Conservation (phyloP, 257 asterid genomes). For the Buddleja alternifolia region DNA sequence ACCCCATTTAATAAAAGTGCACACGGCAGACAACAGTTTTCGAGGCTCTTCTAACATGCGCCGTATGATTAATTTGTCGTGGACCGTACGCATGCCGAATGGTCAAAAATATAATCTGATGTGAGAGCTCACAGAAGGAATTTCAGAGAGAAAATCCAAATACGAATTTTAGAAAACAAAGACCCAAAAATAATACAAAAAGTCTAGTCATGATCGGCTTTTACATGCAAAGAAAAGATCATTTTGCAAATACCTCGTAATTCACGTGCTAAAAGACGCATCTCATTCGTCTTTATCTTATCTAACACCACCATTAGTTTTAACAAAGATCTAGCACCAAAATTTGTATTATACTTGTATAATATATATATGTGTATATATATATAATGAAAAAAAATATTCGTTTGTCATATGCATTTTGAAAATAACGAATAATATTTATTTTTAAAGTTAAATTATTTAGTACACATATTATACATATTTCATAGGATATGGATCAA, state of each 20-base stretch:
- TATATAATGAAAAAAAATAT: too few species aligned
- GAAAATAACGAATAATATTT: too few species aligned
- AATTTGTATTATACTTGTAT: too few species aligned
- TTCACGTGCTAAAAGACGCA: slow-evolving; percentile 64
- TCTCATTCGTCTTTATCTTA: slow-evolving; percentile 18
- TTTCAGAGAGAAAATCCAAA: slow-evolving; percentile 6
- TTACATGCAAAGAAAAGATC: slow-evolving; percentile 29
- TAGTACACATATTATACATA: too few species aligned
- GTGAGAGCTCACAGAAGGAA: slow-evolving; percentile 27
- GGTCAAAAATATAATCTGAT: slow-evolving; percentile 46
- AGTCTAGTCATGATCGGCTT: slow-evolving; percentile 44
- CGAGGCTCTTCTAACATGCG: slow-evolving; percentile 32
- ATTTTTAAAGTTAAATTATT: too few species aligned
- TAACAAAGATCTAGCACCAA: too few species aligned
- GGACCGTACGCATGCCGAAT: slow-evolving; percentile 52
- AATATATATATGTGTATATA: too few species aligned
- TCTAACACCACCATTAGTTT: neutral
- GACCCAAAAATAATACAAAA: slow-evolving; percentile 26
- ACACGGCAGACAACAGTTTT: slow-evolving; percentile 9
- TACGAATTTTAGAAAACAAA: slow-evolving; percentile 14
- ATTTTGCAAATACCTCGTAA: slow-evolving; percentile 50
- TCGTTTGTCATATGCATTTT: too few species aligned
- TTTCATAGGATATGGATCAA: too few species aligned
- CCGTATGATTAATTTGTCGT: slow-evolving; percentile 43
- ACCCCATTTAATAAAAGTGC: slow-evolving; percentile 17